phyloP scores from a whole-genome alignment of 345 rosid genomes.

The Aurinia saxatilis region DNA sequence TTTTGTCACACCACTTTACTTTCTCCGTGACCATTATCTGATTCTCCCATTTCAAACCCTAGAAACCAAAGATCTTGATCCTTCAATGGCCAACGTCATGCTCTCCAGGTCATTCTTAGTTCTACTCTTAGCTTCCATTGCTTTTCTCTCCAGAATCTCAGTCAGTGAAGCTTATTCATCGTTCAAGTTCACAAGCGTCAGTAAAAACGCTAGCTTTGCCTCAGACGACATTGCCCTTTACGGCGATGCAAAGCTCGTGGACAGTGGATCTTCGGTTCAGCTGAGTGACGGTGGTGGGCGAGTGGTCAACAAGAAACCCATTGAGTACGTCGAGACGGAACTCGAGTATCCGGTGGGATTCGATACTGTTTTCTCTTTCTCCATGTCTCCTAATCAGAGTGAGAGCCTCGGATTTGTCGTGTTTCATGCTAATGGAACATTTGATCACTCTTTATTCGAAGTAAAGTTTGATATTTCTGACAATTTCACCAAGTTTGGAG shows the following conservation, averaged over 20 bases:
- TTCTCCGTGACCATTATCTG: no score
- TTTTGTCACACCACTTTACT: no score
- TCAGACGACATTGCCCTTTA: background rate
- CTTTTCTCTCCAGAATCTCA: no score
- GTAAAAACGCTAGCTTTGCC: no score
- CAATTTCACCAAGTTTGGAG: conserved; percentile 27
- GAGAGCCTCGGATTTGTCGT: conserved; percentile 62
- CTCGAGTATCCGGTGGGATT: conserved; percentile 39
- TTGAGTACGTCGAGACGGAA: conserved; percentile 45
- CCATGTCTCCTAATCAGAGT: conserved; percentile 35
- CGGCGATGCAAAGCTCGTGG: no score
- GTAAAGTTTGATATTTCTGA: conserved; percentile 47
- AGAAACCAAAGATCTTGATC: no score
- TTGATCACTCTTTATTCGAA: conserved; percentile 21
- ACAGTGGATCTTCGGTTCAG: conserved; percentile 30
- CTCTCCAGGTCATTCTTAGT: conserved; percentile 12
- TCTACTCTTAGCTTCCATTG: no score
- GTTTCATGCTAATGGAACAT: conserved; percentile 40
- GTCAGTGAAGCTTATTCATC: no score
- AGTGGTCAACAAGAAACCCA: conserved; percentile 60
- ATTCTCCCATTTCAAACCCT: conserved; percentile 25
- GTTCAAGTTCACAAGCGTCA: no score
- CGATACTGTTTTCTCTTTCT: conserved; percentile 64
- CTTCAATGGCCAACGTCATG: no score
- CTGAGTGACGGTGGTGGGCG: conserved; percentile 58